These are phyloP conservation scores for Margaritispora aquatica DNA, from an alignment of 495 filamentous ascomycete species.

Conservation along the genomic window DNA sequence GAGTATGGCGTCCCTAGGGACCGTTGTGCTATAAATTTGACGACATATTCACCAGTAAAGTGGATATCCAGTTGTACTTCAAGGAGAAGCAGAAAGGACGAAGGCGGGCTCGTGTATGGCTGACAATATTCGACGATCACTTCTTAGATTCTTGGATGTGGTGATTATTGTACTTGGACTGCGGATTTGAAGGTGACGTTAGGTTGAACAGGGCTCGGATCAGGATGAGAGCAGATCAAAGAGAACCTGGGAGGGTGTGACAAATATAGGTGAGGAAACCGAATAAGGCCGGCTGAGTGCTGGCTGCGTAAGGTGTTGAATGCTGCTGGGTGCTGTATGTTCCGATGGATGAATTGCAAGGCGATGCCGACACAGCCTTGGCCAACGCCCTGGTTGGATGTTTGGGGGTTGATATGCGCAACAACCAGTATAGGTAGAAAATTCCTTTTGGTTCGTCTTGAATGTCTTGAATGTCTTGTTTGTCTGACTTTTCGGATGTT, in stretches of 20 bases:
- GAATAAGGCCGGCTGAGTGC: background rate
- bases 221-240: background rate
- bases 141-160: background rate
- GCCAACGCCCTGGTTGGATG: background rate
- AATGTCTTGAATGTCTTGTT: too few relatives aligned
- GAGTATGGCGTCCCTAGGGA: constrained; percentile 2
- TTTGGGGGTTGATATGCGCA: too few relatives aligned
- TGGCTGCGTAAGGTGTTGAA: background rate
- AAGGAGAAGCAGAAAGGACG: constrained; percentile 19
- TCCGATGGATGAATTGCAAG: too few relatives aligned
- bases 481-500: background rate
- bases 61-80: constrained; percentile 18
- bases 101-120: background rate
- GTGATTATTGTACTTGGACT: background rate
- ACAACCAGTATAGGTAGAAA: background rate
- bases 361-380: background rate
- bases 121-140: background rate
- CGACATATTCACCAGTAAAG: constrained; percentile 30
- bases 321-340: too few relatives aligned
- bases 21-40: constrained; percentile 44
- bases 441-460: too few relatives aligned
- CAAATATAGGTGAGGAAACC: background rate
- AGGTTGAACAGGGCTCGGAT: background rate
- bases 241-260: background rate
- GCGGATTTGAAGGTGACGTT: constrained; percentile 5